phyloP scores from a whole-genome alignment of 441 rosid genomes.

The Populus trichocarpa region DNA sequence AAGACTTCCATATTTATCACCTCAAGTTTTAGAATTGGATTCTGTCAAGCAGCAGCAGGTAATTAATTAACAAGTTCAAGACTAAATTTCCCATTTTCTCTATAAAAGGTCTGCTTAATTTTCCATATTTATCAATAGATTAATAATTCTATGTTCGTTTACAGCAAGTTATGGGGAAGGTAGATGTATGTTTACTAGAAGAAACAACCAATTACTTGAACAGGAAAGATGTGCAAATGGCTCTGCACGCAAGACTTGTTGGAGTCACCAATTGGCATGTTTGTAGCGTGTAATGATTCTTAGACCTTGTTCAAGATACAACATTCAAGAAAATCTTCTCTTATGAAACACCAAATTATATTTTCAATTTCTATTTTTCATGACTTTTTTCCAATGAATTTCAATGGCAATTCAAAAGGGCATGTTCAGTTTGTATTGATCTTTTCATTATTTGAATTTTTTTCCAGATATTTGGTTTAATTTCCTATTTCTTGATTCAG shows the following conservation, averaged over 20 bases:
- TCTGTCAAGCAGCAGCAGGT: background rate
- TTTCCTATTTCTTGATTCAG: background rate
- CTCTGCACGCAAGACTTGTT: constrained; percentile 44
- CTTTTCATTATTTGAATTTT: too few species aligned
- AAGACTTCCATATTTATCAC: background rate
- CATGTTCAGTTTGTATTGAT: background rate
- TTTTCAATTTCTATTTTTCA: background rate
- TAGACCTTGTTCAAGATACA: background rate
- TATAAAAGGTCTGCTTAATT: background rate
- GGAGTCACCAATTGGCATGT: constrained; percentile 35
- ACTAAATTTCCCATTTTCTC: background rate
- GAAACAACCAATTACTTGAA: constrained; percentile 39
- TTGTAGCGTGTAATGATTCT: constrained; percentile 41
- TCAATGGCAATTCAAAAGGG: background rate
- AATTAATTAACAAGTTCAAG: too few species aligned
- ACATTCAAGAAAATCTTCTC: background rate
- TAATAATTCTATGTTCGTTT: background rate
- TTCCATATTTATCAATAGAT: background rate
- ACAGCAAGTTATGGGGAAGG: constrained; percentile 29
- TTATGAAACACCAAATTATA: background rate
- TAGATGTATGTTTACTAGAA: constrained; percentile 47
- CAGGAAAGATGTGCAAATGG: constrained; percentile 49
- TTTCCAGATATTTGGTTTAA: background rate
- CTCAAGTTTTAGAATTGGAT: background rate
- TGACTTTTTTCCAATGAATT: background rate